Evolutionary conservation across 805 yeast species (phyloP).

Genomic region (Barnettozyma pratensis): DNA sequence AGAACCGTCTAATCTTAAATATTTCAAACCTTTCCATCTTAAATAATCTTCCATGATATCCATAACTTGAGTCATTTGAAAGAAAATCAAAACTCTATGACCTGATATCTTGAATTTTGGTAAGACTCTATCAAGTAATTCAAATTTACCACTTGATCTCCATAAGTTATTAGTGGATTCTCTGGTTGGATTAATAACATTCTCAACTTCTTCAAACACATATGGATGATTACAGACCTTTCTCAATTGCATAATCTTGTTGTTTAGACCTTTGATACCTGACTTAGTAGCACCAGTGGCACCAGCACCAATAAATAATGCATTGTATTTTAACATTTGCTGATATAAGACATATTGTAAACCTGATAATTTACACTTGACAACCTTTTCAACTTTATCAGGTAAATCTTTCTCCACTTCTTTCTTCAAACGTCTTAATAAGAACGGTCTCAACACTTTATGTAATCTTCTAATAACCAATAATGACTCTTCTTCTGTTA

Average conservation of each 20-base stretch:
- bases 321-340: slow-evolving; percentile 72
- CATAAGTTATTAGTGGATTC: slow-evolving; percentile 64
- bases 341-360: slow-evolving; percentile 66
- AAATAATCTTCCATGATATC: slow-evolving; percentile 84
- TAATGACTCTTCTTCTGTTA: slow-evolving; percentile 81
- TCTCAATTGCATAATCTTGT: slow-evolving; percentile 79
- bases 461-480: slow-evolving; percentile 81
- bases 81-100: slow-evolving; percentile 75
- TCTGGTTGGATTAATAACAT: slow-evolving; percentile 56
- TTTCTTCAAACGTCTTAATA: slow-evolving; percentile 76
- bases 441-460: slow-evolving; percentile 80
- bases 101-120: slow-evolving; percentile 73
- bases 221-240: slow-evolving; percentile 86
- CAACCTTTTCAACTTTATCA: slow-evolving; percentile 75
- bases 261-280: slow-evolving; percentile 63
- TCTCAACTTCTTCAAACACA: slow-evolving; percentile 79
- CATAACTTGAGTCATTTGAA: slow-evolving; percentile 90
- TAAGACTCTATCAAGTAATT: slow-evolving; percentile 65
- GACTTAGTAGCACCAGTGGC: slow-evolving; percentile 40
- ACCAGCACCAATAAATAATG: slow-evolving; percentile 61
- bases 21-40: slow-evolving; percentile 59
- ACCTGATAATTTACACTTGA: slow-evolving; percentile 73
- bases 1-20: slow-evolving; percentile 74
- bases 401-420: slow-evolving; percentile 87
- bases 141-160: slow-evolving; percentile 79